Evolutionary conservation across 441 rosid species (phyloP).

Genomic region (Euphorbia corollata): DNA sequence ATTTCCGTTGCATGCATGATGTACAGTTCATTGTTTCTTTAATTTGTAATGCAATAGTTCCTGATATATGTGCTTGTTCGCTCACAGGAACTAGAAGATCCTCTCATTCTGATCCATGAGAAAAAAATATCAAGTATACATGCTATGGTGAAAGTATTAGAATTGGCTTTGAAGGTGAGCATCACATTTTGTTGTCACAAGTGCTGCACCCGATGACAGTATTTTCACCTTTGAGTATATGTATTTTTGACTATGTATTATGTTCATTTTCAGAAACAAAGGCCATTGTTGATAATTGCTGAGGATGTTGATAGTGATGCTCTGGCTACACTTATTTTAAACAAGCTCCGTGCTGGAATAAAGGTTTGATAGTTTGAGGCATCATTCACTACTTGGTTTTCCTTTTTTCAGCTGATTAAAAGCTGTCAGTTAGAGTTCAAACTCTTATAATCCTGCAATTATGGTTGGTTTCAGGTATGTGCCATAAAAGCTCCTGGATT

Average conservation of each 20-base stretch:
- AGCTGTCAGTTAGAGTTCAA: background rate
- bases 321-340: conserved; percentile 73
- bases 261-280: conserved; percentile 50
- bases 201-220: background rate
- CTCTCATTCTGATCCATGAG: conserved; percentile 80
- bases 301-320: conserved; percentile 93
- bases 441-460: conserved; percentile 4
- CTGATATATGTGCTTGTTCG: conserved; percentile 1
- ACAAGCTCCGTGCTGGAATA: conserved; percentile 86
- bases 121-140: conserved; percentile 70
- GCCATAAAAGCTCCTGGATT: conserved; percentile 88
- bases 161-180: conserved; percentile 71
- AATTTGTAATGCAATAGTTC: background rate
- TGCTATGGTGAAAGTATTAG: conserved; percentile 76
- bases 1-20: background rate
- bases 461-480: conserved; percentile 45
- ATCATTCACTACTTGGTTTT: background rate
- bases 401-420: background rate
- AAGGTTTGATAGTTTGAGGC: conserved; percentile 40
- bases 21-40: background rate
- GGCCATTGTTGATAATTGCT: conserved; percentile 66
- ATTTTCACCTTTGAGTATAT: background rate
- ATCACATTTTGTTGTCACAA: background rate
- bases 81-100: conserved; percentile 75
- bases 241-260: conserved; percentile 1